Base-by-base conservation (phyloP, 2,329 filamentous ascomycete genomes). In the Periglandula ipomoeae region DNA sequence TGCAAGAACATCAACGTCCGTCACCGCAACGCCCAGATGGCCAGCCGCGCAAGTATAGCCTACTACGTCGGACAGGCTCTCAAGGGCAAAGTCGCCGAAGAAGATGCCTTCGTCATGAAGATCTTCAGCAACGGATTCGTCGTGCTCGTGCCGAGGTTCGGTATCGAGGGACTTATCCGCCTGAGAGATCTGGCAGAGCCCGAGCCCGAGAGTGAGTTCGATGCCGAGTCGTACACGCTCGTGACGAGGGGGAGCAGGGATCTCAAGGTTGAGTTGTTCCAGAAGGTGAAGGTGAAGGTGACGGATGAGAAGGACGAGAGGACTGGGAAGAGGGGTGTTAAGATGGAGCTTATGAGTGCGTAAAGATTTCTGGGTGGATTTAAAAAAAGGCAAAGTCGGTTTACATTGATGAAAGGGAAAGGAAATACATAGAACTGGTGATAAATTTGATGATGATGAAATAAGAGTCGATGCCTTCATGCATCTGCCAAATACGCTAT, bases 1-100 rank as follows among this genome's bases (percentile, higher is more conserved):
- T 97, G 93, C 78, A 90, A 89, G 68, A 98, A 98, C 71, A 96
- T 98, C 78, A 98, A 98, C 67, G 84, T 93, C 50, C 84, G 93
- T 7, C 93, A 98, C 67, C 88, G 93, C 61, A 98, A 98, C 67
- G 93, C 93, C 27, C 93, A 98, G 69, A 85, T 95, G 69, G 93
- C 93, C 3, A 91, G 91, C 32, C 83, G 93, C 51, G 91, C 93
- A 23, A 93, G 86, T 58, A 90, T 98, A 54, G 90, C 95, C 59
- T 98, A 97, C 71, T 98, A 97, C 64, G 93, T 98, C 44, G 93
- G 93, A 0, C 93, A 98, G 70, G 89, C 91, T 11, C 82, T 98
- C 49, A 93, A 93, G 70, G 89, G 79, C 53, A 72, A 74, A 56
- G 74, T 79, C 26, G 79, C 80, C 7, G 84, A 90, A 58, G 90